Evolutionary conservation across 768 basidiomycete species (phyloP), one percentile per base, ranked within the genome.

Genomic region (Glaciozyma antarctica): DNA sequence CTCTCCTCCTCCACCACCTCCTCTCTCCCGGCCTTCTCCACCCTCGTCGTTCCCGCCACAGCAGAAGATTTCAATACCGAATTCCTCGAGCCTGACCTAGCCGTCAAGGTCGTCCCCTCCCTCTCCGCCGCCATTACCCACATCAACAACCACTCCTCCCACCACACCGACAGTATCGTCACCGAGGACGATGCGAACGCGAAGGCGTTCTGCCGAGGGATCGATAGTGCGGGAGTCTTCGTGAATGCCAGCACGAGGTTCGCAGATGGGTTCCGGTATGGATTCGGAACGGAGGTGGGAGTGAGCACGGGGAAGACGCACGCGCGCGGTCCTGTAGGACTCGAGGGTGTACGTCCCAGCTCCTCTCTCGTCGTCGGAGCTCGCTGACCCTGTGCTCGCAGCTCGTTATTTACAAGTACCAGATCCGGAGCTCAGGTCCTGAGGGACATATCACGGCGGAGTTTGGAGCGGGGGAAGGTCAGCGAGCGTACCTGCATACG

Each of bases 251-350:
- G 88, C 73, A 97, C 95, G 15, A 83, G 95, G 45, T 98, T 99
- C 75, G 87, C 93, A 0, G 95, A 99, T 76, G 94, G 95, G 17
- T 95, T 93, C 78, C 78, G 94, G 66, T 98, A 91, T 75, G 95
- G 95, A 0, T 92, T 95, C 70, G 95, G 95, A 3, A 93, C 95
- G 7, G 95, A 98, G 77, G 94, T 99, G 0, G 95, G 95, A 13
- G 95, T 99, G 73, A 88, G 88, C 75, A 99, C 95, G 0, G 93
- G 94, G 1, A 85, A 88, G 74, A 94, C 95, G 62, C 95, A 99
- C 74, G 93, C 95, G 21, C 81, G 94, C 49, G 95, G 95, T 5
- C 95, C 95, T 0, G 94, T 98, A 2, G 94, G 94, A 0, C 80
- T 97, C 60, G 73, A 74, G 48, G 73, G 73, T 13, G 67, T 73